Evolutionary conservation across 2,329 filamentous ascomycete genomes (phyloP).

Genomic region (Colletotrichum sidae): DNA sequence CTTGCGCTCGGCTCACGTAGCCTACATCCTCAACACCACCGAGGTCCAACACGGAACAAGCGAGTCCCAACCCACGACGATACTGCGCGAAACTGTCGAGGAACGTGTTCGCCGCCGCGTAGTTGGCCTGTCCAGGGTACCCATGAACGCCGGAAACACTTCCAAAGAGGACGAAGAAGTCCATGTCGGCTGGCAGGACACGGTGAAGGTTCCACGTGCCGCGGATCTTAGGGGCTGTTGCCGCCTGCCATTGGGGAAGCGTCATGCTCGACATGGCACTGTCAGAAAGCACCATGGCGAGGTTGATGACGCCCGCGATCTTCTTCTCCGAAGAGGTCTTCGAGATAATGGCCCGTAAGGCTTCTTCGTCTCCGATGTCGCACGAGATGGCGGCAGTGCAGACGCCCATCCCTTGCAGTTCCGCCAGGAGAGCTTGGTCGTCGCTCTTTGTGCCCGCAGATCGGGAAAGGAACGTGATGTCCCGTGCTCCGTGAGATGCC

Average conservation of each 20-base stretch:
- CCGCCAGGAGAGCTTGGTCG: background rate
- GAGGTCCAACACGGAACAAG: conserved; percentile 53
- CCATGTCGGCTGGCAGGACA: conserved; percentile 37
- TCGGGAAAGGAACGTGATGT: conserved; percentile 43
- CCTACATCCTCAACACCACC: conserved; percentile 52
- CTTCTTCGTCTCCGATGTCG: background rate
- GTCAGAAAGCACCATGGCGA: conserved; percentile 32
- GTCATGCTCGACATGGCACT: conserved; percentile 47
- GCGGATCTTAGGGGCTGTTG: conserved; percentile 52
- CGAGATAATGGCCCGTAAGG: background rate
- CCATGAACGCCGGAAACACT: conserved; percentile 51
- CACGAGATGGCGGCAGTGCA: background rate
- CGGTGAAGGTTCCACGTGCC: conserved; percentile 58
- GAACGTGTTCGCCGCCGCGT: conserved; percentile 55
- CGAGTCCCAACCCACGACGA: conserved; percentile 47
- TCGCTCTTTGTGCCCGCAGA: conserved; percentile 32
- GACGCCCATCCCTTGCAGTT: conserved; percentile 7
- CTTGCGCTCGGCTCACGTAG: conserved; percentile 46
- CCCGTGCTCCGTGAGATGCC: conserved; percentile 43
- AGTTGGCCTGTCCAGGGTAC: conserved; percentile 51
- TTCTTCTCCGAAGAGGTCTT: conserved; percentile 3
- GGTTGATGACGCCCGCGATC: conserved; percentile 14
- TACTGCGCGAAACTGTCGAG: conserved; percentile 52
- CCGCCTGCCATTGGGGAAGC: conserved; percentile 48
- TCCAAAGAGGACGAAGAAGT: conserved; percentile 52